Base-by-base conservation (phyloP, 2,329 filamentous ascomycete species). In the Aspergillus amoenus region DNA sequence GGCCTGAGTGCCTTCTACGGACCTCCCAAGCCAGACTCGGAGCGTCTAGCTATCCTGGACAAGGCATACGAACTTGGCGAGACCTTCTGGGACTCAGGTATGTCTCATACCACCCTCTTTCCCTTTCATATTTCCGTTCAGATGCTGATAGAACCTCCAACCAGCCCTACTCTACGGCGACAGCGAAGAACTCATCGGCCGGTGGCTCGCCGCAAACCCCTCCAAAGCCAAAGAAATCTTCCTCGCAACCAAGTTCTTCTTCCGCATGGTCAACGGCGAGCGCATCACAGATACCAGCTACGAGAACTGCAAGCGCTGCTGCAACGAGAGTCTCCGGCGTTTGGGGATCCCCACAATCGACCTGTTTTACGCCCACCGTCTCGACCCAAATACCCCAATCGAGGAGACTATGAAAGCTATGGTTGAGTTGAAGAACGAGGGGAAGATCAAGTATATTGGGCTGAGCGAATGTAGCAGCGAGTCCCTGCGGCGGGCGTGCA, bases 371-470 rank as follows among this genome's bases (percentile, higher is more conserved):
- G 61, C 73, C 50, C 79, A 81, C 61, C 75, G 76, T 9, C 65
- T 78, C 39, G 76, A 81, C 39, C 64, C 65, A 0, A 59, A 73
- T 8, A 71, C 67, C 0, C 71, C 73, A 0, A 66, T 76, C 21
- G 74, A 77, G 59, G 65, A 72, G 57, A 76, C 79, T 0, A 72
- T 81, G 61, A 55, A 69, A 15, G 78, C 71, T 6, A 69, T 83
- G 68, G 73, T 70, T 13, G 73, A 79, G 55, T 66, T 82, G 2
- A 73, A 78, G 57, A 75, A 78, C 0, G 77, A 79, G 48, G 83
- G 83, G 5, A 84, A 84, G 66, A 80, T 85, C 64, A 74, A 75
- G 45, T 73, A 82, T 62, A 70, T 85, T 3, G 82, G 82, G 1
- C 68, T 85, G 6, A 79, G 74, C 12, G 80, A 82, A 61, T 77